These are phyloP conservation scores for Hypoxylon trugodes DNA, from an alignment of 495 filamentous ascomycete genomes.

Conservation along the genomic window DNA sequence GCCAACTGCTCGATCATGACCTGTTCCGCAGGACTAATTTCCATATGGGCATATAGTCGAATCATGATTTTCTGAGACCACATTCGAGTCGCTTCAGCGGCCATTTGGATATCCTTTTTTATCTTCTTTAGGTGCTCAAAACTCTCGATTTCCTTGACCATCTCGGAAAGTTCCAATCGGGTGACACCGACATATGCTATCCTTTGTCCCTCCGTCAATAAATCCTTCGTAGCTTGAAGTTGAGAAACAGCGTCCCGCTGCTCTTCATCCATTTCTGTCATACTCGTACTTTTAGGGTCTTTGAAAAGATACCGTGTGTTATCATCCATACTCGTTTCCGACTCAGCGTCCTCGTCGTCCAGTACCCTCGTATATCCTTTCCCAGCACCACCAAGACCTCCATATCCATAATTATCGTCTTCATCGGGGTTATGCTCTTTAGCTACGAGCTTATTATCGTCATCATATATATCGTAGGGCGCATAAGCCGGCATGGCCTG, in stretches of 20 bases:
- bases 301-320: constrained; percentile 97
- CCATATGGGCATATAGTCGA: constrained; percentile 93
- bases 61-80: constrained; percentile 99
- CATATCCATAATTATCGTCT: constrained; percentile 76
- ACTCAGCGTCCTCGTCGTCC: constrained; percentile 92
- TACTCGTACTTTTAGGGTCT: constrained; percentile 64
- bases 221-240: constrained; percentile 93
- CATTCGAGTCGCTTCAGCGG: constrained; percentile 84
- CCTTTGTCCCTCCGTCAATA: constrained; percentile 93
- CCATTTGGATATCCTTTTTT: constrained; percentile 74
- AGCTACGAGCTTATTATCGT: constrained; percentile 87
- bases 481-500: constrained; percentile 93
- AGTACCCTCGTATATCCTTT: constrained; percentile 95
- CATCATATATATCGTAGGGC: constrained; percentile 93
- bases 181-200: constrained; percentile 96
- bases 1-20: constrained; percentile 98
- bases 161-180: constrained; percentile 76
- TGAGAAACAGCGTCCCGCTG: constrained; percentile 85
- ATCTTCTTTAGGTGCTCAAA: constrained; percentile 62
- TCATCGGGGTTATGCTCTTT: constrained; percentile 75
- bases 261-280: constrained; percentile 70
- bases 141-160: constrained; percentile 71
- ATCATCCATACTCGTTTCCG: constrained; percentile 94
- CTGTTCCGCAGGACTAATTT: constrained; percentile 88
- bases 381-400: constrained; percentile 81